These are phyloP conservation scores for Moricandia arvensis DNA, from an alignment of 345 rosid genomes.

Conservation along the genomic window DNA sequence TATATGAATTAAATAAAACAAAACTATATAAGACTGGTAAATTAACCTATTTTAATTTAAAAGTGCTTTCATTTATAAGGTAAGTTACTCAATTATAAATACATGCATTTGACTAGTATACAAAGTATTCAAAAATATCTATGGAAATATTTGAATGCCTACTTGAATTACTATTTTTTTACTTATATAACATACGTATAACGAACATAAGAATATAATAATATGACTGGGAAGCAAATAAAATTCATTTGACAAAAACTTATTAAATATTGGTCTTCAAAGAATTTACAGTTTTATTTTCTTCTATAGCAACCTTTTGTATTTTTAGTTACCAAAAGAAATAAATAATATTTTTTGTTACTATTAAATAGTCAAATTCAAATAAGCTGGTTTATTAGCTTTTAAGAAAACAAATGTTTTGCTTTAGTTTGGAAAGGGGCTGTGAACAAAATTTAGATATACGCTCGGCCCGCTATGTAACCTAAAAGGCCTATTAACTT, in stretches of 20 bases:
- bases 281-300: background rate
- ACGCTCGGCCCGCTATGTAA: background rate
- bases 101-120: background rate
- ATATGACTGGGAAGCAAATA: too few relatives aligned
- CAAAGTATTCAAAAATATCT: constrained; percentile 18
- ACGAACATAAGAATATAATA: background rate
- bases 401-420: background rate
- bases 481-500: background rate
- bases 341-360: constrained; percentile 2
- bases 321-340: background rate
- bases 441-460: background rate
- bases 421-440: background rate
- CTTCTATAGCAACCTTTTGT: background rate
- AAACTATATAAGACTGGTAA: too few relatives aligned
- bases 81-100: too few relatives aligned
- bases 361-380: constrained; percentile 1
- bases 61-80: too few relatives aligned
- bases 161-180: too few relatives aligned
- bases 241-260: background rate
- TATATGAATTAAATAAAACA: too few relatives aligned
- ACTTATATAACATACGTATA: background rate
- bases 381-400: background rate
- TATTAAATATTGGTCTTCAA: background rate
- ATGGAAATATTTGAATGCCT: too few relatives aligned
- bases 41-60: too few relatives aligned